Percentiles rank a stretch among this genome's conserved stretches.
These are phyloP conservation scores for Coccomyxa sp. DNA, from an alignment of 139 green algal genomes.

Conservation along the genomic window DNA sequence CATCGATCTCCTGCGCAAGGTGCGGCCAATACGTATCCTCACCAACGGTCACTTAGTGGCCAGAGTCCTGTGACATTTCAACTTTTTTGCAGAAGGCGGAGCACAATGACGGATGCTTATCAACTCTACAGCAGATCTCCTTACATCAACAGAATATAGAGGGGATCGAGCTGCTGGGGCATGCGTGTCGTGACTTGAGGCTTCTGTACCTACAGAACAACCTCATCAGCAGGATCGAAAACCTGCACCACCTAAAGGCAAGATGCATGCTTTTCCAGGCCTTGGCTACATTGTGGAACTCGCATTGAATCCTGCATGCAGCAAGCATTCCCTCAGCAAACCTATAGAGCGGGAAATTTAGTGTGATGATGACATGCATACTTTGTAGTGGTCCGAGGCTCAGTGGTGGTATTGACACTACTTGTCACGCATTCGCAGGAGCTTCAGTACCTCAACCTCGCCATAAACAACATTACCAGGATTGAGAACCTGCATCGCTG, in stretches of 20 bases:
- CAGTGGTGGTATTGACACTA: no score
- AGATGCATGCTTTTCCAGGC: not conserved
- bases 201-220: conserved; percentile 96
- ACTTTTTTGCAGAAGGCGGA: conserved; percentile 58
- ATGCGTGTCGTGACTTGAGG: conserved; percentile 70
- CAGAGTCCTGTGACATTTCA: not conserved
- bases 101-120: conserved; percentile 86
- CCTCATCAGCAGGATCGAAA: conserved; percentile 80
- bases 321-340: no score
- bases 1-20: conserved; percentile 45
- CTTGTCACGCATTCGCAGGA: no score
- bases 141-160: conserved; percentile 90
- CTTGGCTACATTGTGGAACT: no score
- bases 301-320: no score
- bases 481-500: conserved; percentile 86
- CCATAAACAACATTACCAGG: conserved; percentile 86
- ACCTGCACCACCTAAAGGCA: conserved; percentile 87
- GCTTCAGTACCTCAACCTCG: conserved; percentile 89
- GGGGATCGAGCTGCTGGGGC: conserved; percentile 75
- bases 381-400: no score
- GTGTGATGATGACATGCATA: no score
- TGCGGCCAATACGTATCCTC: not conserved
- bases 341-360: no score
- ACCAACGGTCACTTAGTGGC: no score
- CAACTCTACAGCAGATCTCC: conserved; percentile 80